Conservation (phyloP, 2,329 filamentous ascomycete genomes). For the Fusarium falciforme region DNA sequence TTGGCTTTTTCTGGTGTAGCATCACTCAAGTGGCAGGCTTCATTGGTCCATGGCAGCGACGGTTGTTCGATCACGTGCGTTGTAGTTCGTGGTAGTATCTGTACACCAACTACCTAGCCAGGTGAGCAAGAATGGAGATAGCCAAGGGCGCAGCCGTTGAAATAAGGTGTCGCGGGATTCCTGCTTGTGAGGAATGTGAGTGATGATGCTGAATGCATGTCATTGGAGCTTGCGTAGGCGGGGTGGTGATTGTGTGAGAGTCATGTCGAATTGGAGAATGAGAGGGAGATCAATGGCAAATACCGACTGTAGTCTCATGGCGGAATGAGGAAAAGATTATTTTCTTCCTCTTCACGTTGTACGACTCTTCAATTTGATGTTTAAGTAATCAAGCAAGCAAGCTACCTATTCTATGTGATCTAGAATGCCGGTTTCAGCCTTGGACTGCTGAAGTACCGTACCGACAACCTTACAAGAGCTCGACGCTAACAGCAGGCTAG, state of each 20-base stretch:
- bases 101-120: background rate
- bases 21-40: background rate
- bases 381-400: background rate
- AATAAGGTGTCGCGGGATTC: slow-evolving; percentile 1
- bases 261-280: background rate
- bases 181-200: slow-evolving; percentile 18
- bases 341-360: background rate
- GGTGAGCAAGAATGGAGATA: background rate
- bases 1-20: background rate
- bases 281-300: background rate
- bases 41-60: background rate
- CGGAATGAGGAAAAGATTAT: background rate
- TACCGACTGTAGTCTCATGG: background rate
- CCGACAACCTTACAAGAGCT: background rate
- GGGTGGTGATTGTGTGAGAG: slow-evolving; percentile 1
- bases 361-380: background rate
- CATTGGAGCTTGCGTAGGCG: slow-evolving; percentile 8
- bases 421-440: background rate
- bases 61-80: background rate
- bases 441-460: background rate
- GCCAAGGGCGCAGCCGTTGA: background rate
- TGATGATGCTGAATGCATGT: slow-evolving; percentile 29
- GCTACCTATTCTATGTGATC: background rate
- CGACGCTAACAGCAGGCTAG: background rate
- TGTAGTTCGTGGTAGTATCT: background rate